Evolutionary conservation across 176 grass and related monocot genomes (phyloP), one percentile per base, ranked within the genome.

Genomic region (Musa acuminata): DNA sequence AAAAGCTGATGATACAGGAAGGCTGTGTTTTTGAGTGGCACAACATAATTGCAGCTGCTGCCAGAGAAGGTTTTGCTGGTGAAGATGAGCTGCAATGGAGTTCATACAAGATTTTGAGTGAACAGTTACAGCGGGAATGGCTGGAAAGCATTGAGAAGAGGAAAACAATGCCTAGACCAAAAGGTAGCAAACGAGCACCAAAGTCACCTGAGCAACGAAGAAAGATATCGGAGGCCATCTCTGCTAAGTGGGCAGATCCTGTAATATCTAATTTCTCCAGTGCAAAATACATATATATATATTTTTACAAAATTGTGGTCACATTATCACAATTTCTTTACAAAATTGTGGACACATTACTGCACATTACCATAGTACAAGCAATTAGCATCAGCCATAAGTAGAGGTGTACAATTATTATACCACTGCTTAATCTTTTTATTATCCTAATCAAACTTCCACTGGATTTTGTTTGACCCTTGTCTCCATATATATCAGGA

Each of bases 191-290:
- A 71, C 80, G 94, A 75, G 85, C 87, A 64, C 90, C 90, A 85
- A 90, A 93, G 77, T 87, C 90, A 66, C 83, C 52, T 66, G 94
- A 90, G 68, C 94, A 93, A 72, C 85, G 85, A 53, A 96, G 70
- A 60, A 98, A 91, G 89, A 93, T 98, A 81, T 85, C 94, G 24
- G 90, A 93, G 78, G 76, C 94, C 55, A 91, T 98, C 78, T 81
- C 82, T 51, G 88, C 90, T 0, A 98, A 98, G 69, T 98, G 94
- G 94, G 79, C 89, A 66, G 86, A 98, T 91, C 68, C 74, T 80
- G 90, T 98, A 86, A 89, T 80, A 51, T 25, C 12, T 50, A 0
- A 5, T 49, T 49, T 23, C 62, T 65, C 1, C 20, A 12, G 23
- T 13, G 4, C 35, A 43, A 6, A 66, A 12, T 14, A n/a, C 2